phyloP scores from a whole-genome alignment of 352 stramenopile species.

The Phytophthora rubi region DNA sequence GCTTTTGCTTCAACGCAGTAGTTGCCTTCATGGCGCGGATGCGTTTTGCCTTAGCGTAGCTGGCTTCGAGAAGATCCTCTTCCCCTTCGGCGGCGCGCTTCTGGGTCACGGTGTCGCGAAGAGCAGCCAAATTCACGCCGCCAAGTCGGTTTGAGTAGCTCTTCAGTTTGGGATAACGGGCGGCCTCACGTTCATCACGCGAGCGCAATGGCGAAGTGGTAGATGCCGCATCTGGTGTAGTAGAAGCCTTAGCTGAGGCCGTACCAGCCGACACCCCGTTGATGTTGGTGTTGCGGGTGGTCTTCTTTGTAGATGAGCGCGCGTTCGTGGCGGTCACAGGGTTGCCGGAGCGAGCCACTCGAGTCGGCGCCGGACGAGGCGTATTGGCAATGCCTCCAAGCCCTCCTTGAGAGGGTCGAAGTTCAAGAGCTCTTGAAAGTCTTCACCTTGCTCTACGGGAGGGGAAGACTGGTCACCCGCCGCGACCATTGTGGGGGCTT shows the following conservation, averaged over 20 bases:
- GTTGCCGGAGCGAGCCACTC: neutral
- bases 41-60: neutral
- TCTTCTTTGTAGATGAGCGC: neutral
- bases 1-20: neutral
- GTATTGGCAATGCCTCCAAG: neutral
- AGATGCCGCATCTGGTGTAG: neutral
- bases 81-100: neutral
- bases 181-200: neutral
- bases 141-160: neutral
- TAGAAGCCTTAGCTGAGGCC: neutral
- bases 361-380: neutral
- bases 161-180: neutral
- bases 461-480: neutral
- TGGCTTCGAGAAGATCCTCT: neutral
- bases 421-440: neutral
- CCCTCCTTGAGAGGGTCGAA: neutral
- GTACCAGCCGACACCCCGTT: neutral
- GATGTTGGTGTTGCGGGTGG: neutral
- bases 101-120: neutral
- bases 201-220: neutral
- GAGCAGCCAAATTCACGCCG: neutral
- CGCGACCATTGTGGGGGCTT: neutral
- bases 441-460: neutral
- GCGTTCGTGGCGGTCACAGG: neutral
- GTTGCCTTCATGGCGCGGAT: neutral